These are phyloP conservation scores for Phytophthora podocarpi DNA, from an alignment of 352 stramenopile genomes.

Conservation along the genomic window DNA sequence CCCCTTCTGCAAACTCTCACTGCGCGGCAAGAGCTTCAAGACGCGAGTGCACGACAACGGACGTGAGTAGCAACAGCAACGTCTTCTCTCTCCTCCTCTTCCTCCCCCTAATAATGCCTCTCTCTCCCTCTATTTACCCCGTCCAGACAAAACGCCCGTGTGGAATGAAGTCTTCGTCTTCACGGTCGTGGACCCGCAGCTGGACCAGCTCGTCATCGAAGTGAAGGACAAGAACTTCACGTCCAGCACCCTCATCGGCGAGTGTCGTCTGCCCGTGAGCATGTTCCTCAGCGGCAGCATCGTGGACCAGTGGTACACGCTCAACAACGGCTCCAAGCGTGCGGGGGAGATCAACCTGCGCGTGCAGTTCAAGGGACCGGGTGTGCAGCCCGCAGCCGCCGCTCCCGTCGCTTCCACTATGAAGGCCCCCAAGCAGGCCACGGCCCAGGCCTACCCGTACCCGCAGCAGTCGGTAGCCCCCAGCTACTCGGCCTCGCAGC, in stretches of 20 bases:
- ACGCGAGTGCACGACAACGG: slow-evolving; percentile 88
- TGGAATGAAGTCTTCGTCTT: slow-evolving; percentile 90
- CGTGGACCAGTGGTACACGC: slow-evolving; percentile 81
- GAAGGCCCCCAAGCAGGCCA: slow-evolving; percentile 30
- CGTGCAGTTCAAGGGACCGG: slow-evolving; percentile 62
- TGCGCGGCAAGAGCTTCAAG: slow-evolving; percentile 68
- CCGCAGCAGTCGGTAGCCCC: slow-evolving; percentile 32
- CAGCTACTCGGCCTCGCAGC: slow-evolving; percentile 24
- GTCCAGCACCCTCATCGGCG: slow-evolving; percentile 75
- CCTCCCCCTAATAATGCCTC: background rate
- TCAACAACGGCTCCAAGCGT: slow-evolving; percentile 66
- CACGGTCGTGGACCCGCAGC: slow-evolving; percentile 68
- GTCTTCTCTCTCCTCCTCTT: background rate
- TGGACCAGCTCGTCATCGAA: slow-evolving; percentile 75
- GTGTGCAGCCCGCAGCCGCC: slow-evolving; percentile 15
- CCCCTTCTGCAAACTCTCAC: slow-evolving; percentile 75
- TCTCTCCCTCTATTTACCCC: background rate
- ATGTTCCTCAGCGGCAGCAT: slow-evolving; percentile 74
- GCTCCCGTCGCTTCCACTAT: slow-evolving; percentile 14
- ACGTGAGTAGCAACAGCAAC: slow-evolving; percentile 34
- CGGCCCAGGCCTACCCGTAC: slow-evolving; percentile 38
- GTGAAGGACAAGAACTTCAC: slow-evolving; percentile 90
- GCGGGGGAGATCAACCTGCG: slow-evolving; percentile 85
- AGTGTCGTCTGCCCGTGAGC: slow-evolving; percentile 69
- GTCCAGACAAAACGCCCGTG: slow-evolving; percentile 63